Base-by-base conservation (phyloP, 2,329 filamentous ascomycete species). In the Ophiostoma angusticollis region DNA sequence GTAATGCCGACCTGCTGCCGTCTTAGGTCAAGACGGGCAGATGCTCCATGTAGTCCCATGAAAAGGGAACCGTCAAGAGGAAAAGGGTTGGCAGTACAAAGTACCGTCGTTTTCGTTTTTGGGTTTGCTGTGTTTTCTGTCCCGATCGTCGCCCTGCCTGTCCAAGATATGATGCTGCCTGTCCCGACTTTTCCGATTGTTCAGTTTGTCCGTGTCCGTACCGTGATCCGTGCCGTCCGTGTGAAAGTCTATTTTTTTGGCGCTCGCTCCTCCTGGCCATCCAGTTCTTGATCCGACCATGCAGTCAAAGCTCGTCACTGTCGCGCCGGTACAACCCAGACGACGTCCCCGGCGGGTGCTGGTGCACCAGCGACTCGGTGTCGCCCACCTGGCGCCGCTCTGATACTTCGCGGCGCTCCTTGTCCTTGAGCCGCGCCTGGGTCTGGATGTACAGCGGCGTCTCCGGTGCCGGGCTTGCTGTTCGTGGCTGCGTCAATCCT, bases 341-440 rank as follows among this genome's bases (percentile, higher is more conserved):
- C 43, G 54, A 48, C 51, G 31, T 48, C 49, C 24, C 34, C 18
- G n/a, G n/a, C n/a, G n/a, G n/a, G n/a, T 41, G 64, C 28, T 64
- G 63, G 52, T 82, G 78, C 51, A 89, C 69, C 65, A 86, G 70
- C 55, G 75, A 77, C 61, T 84, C 84, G 40, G 79, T 79, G 63
- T 95, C 87, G 47, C 86, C 87, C 40, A 94, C 87, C 63, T 95
- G 87, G 59, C 83, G 81, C 48, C 87, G 71, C 63, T 89, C 84
- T 43, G 82, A 84, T 43, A 95, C 70, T 61, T 94, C 87, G 46
- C 74, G 63, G 28, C 16, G 14, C 23, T 31, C 25, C 36, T 41
- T 41, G 49, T 67, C 71, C 52, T 73, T 77, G 49, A 84, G 70
- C 53, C 78, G 80, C 55, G 85, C 77, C 54, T 80, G 74, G 61